Percentiles rank a stretch among this genome's conserved stretches.
Evolutionary conservation across 441 rosid species (phyloP).

Genomic region (Brassica hybrid): DNA sequence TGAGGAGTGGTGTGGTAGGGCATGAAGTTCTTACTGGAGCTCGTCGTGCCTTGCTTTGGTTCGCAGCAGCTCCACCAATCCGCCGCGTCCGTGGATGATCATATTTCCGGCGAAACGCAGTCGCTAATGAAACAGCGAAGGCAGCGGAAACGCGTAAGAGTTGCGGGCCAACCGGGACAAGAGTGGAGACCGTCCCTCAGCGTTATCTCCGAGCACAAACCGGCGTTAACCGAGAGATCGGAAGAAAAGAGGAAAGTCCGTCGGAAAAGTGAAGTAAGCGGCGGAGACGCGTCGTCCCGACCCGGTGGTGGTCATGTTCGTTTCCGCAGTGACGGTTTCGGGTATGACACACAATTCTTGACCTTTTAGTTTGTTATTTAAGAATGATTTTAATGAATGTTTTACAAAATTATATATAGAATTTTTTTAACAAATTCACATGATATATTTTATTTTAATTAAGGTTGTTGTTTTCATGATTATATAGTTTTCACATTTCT

Average conservation of each 20-base stretch:
- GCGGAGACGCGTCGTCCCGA: constrained; percentile 29
- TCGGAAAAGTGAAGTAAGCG: constrained; percentile 42
- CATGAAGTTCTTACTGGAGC: constrained; percentile 41
- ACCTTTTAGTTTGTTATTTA: not conserved
- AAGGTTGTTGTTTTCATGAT: not conserved
- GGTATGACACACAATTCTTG: constrained; percentile 40
- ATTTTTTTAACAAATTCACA: not conserved
- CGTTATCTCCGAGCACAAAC: constrained; percentile 62
- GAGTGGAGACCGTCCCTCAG: constrained; percentile 71
- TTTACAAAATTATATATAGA: not conserved
- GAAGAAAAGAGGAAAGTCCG: constrained; percentile 39
- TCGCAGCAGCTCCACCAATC: constrained; percentile 32
- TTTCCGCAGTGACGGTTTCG: constrained; percentile 47
- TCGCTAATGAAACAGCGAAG: constrained; percentile 40
- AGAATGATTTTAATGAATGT: not conserved
- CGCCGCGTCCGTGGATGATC: constrained; percentile 22
- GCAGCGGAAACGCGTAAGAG: constrained; percentile 47
- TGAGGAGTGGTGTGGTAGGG: constrained; percentile 10
- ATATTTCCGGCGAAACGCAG: constrained; percentile 38
- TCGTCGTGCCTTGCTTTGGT: constrained; percentile 47
- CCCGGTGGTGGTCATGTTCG: constrained; percentile 44
- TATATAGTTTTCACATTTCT: not conserved
- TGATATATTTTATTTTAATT: not conserved
- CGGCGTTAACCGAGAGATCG: constrained; percentile 34
- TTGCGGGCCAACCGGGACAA: constrained; percentile 33